phyloP scores from a whole-genome alignment of 441 rosid species.

The Eutrema salsugineum region DNA sequence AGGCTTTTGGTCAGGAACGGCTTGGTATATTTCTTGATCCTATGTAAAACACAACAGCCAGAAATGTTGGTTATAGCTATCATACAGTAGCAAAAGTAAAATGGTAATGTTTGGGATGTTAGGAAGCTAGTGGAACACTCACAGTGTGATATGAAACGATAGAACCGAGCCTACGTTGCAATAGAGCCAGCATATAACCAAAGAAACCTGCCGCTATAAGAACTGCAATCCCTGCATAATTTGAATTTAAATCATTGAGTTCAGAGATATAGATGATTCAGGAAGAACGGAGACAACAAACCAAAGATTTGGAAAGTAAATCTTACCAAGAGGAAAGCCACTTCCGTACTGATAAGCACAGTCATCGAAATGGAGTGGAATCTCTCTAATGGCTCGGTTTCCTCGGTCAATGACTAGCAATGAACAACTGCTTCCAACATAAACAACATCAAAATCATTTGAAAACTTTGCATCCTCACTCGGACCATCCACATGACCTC shows the following conservation, averaged over 20 bases:
- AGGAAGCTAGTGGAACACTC: conserved; percentile 27
- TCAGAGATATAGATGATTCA: neutral
- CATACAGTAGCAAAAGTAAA: neutral
- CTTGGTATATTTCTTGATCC: conserved; percentile 45
- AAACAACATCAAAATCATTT: conserved; percentile 78
- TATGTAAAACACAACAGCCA: conserved; percentile 23
- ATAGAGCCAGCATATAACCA: conserved; percentile 84
- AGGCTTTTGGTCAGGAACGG: conserved; percentile 47
- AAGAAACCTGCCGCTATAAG: conserved; percentile 69
- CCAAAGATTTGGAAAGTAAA: neutral
- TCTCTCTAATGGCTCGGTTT: conserved; percentile 85
- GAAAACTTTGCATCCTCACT: conserved; percentile 92
- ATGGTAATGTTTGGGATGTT: neutral
- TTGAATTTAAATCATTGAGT: neutral
- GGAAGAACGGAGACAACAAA: neutral
- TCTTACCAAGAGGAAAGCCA: conserved; percentile 70
- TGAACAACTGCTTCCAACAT: conserved; percentile 78
- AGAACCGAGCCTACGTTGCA: conserved; percentile 61
- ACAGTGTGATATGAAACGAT: conserved; percentile 60
- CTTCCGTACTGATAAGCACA: conserved; percentile 63
- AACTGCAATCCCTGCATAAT: conserved; percentile 60
- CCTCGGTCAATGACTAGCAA: conserved; percentile 85
- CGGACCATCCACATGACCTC: conserved; percentile 87
- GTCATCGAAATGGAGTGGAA: conserved; percentile 76
- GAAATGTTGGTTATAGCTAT: neutral